A percentile compares a stretch with the other conserved stretches of the same genome.
phyloP scores from a whole-genome alignment of 352 stramenopile genomes.

The Plasmopara halstedii region DNA sequence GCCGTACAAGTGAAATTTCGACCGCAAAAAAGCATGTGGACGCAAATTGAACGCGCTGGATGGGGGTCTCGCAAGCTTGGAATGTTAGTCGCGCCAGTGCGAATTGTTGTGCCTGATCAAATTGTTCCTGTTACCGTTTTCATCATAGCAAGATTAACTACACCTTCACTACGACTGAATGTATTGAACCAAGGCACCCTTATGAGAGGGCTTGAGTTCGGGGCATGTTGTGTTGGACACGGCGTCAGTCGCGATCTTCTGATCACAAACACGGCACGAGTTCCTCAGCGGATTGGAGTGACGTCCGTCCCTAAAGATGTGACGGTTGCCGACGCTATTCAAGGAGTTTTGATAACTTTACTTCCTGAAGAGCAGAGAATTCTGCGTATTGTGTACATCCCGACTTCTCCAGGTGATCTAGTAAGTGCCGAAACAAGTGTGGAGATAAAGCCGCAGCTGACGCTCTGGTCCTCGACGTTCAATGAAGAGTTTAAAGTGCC shows the following conservation, averaged over 20 bases:
- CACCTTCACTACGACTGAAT: constrained; percentile 14
- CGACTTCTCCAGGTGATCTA: constrained; percentile 11
- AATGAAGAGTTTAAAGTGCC: constrained; percentile 25
- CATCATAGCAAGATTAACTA: constrained; percentile 26
- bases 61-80: constrained; percentile 31
- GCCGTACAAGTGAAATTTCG: constrained; percentile 66
- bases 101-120: constrained; percentile 57
- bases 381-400: constrained; percentile 26
- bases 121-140: constrained; percentile 34
- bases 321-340: constrained; percentile 18
- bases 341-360: constrained; percentile 25
- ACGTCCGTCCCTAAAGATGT: constrained; percentile 22
- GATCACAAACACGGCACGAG: constrained; percentile 22
- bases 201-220: constrained; percentile 23
- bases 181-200: not conserved
- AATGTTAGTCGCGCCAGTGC: constrained; percentile 37
- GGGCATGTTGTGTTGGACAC: constrained; percentile 29
- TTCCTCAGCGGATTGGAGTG: constrained; percentile 32
- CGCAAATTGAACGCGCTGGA: constrained; percentile 27
- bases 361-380: constrained; percentile 22
- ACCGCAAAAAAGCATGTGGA: constrained; percentile 41
- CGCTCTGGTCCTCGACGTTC: constrained; percentile 32
- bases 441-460: constrained; percentile 12
- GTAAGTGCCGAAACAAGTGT: not conserved
- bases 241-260: constrained; percentile 22